These are phyloP conservation scores for Hygrocybe coccinea DNA, from an alignment of 768 basidiomycete species.

Conservation along the genomic window DNA sequence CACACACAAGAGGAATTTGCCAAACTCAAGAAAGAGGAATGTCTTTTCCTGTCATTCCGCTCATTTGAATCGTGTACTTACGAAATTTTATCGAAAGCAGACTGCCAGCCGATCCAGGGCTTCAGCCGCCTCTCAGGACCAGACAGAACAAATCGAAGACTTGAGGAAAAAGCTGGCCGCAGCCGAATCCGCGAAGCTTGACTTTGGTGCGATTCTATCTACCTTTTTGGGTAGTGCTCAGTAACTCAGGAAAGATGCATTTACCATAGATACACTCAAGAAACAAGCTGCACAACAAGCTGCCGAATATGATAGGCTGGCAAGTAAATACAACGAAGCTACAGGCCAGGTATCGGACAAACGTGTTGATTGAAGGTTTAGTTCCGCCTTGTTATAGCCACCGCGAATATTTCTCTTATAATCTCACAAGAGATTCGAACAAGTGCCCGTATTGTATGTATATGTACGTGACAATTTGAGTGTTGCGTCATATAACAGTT, in stretches of 20 bases:
- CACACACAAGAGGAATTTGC: constrained; percentile 85
- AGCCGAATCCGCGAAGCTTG: constrained; percentile 53
- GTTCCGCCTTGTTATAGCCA: no score
- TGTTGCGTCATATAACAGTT: no score
- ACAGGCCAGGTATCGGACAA: constrained; percentile 47
- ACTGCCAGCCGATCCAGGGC: constrained; percentile 14
- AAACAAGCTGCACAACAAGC: constrained; percentile 77
- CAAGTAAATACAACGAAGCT: constrained; percentile 67
- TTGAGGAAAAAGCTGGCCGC: constrained; percentile 64
- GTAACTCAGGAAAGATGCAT: background rate
- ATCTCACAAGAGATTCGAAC: no score
- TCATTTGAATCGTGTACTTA: background rate
- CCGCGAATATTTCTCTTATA: no score
- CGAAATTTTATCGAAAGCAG: constrained; percentile 6
- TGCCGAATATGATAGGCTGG: constrained; percentile 76
- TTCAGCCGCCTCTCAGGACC: constrained; percentile 32
- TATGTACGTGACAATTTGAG: no score
- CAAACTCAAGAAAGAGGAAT: constrained; percentile 65
- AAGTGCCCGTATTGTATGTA: no score
- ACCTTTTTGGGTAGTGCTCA: background rate
- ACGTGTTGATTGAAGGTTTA: background rate
- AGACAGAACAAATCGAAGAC: constrained; percentile 54
- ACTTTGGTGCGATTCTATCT: constrained; percentile 49
- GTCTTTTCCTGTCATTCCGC: background rate
- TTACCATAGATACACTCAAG: constrained; percentile 62